Evolutionary conservation across 1,284 basidiomycete genomes (phyloP).

Genomic region (Puccinia brachypodii): DNA sequence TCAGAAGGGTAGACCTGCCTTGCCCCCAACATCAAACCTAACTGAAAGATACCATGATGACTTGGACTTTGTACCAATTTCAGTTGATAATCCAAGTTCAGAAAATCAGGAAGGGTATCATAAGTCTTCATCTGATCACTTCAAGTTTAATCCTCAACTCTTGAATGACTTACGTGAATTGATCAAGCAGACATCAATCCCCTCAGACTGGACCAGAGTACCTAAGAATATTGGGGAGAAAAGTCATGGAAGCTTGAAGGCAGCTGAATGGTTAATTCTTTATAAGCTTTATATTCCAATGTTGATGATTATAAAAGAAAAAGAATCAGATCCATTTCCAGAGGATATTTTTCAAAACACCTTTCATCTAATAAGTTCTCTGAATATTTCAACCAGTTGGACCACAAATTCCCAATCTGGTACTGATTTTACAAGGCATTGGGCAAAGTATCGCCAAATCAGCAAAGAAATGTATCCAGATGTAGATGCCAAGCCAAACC

Average conservation of each 20-base stretch:
- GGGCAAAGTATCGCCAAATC: constrained; percentile 10
- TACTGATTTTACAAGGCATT: constrained; percentile 24
- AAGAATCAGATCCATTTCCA: not conserved
- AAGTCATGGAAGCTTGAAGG: not conserved
- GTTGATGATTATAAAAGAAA: not conserved
- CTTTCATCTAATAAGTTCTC: constrained; percentile 9
- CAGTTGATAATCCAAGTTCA: constrained; percentile 5
- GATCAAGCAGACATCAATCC: not conserved
- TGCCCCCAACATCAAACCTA: not conserved
- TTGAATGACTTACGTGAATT: not conserved
- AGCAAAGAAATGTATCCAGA: constrained; percentile 13
- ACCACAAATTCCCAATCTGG: not conserved
- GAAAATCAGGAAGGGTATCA: too few species aligned
- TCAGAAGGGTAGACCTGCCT: not conserved
- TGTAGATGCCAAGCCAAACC: constrained; percentile 1
- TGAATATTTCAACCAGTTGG: constrained; percentile 25
- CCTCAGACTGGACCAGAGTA: constrained; percentile 17
- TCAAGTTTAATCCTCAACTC: not conserved
- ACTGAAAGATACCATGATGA: constrained; percentile 16
- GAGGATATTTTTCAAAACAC: constrained; percentile 21
- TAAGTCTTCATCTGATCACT: not conserved
- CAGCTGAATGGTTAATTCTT: constrained; percentile 10
- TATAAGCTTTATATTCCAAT: constrained; percentile 24
- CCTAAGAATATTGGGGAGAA: not conserved
- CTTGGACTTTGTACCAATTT: constrained; percentile 9